Base-by-base conservation (phyloP, 371 early-diverging fungal species). In the Batkoa obscura region DNA sequence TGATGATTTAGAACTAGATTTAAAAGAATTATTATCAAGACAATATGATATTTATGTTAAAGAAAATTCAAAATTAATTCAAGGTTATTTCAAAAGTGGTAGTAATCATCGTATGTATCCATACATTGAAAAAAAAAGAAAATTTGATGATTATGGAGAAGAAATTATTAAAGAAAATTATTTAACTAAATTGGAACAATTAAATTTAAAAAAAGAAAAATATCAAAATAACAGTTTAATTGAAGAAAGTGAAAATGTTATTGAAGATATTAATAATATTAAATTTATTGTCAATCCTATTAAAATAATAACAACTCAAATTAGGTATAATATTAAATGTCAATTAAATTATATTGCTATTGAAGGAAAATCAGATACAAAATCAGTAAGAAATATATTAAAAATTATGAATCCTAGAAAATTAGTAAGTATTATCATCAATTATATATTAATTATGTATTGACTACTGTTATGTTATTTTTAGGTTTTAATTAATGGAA, bases 111-210 rank as follows among this genome's bases (percentile, higher is more conserved):
- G 79, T 50, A 90, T 91, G 93, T 96, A 85, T 64, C 96, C 96
- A 0, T 86, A 77, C 58, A 63, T 72, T 5, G 94, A 94, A 58
- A 74, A 76, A 49, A 68, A 81, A 55, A 80, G 80, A 52, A 76
- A 78, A 64, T 79, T 86, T 56, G 95, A 94, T 59, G 94, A 94
- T 58, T 96, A 94, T 72, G 95, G 96, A 55, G 95, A 96, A 66
- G 76, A 83, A 3, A 83, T 92, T 63, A 83, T 86, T 61, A 67
- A 76, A 2, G 81, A 83, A 37, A 75, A 79, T 55, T 87, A 79
- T 58, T 62, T 76, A 68, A 73, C 68, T 45, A 71, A 72, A 0
- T 68, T 75, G 0, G 75, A 76, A 72, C 42, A 57, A 61, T 32
- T 63, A 66, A 43, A 65, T 68, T 31, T 43, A 59, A 36, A 71